Percentiles rank a stretch among this genome's conserved stretches.
Evolutionary conservation across 306 rosid species (phyloP).

Genomic region (Cicer yamashitae): DNA sequence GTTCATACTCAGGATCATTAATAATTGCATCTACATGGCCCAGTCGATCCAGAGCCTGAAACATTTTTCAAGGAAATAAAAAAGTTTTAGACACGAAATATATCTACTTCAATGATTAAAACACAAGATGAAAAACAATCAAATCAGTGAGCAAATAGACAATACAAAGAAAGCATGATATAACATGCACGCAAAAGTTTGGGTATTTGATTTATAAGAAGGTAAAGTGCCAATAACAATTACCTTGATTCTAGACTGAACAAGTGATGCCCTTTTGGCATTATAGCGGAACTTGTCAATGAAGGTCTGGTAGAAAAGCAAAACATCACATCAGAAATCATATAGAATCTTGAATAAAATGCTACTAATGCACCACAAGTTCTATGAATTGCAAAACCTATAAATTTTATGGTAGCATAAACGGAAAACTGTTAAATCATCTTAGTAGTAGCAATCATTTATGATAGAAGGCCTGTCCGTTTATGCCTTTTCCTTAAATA

Average conservation of each 20-base stretch:
- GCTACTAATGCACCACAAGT: constrained; percentile 31
- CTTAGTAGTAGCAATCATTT: background rate
- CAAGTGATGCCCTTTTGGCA: constrained; percentile 99
- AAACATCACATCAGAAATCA: constrained; percentile 50
- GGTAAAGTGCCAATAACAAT: constrained; percentile 33
- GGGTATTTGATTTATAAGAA: constrained; percentile 38
- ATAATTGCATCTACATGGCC: constrained; percentile 91
- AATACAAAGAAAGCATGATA: constrained; percentile 15
- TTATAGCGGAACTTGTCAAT: constrained; percentile 97
- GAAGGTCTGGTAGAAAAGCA: constrained; percentile 67
- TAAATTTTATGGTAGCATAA: constrained; percentile 3
- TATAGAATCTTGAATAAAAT: constrained; percentile 42
- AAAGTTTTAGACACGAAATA: background rate
- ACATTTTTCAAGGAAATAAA: constrained; percentile 35
- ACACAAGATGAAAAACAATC: constrained; percentile 28
- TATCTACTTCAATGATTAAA: constrained; percentile 32
- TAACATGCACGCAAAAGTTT: background rate
- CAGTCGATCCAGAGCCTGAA: constrained; percentile 90
- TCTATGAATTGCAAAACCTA: constrained; percentile 16
- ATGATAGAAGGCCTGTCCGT: background rate
- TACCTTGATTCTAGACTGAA: constrained; percentile 99
- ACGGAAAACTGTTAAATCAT: constrained; percentile 5
- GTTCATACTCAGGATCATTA: constrained; percentile 95
- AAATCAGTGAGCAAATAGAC: constrained; percentile 30
- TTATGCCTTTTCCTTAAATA: background rate